Evolutionary conservation across 176 grass and related monocot species (phyloP).

Genomic region (Coix lacrymajobi): DNA sequence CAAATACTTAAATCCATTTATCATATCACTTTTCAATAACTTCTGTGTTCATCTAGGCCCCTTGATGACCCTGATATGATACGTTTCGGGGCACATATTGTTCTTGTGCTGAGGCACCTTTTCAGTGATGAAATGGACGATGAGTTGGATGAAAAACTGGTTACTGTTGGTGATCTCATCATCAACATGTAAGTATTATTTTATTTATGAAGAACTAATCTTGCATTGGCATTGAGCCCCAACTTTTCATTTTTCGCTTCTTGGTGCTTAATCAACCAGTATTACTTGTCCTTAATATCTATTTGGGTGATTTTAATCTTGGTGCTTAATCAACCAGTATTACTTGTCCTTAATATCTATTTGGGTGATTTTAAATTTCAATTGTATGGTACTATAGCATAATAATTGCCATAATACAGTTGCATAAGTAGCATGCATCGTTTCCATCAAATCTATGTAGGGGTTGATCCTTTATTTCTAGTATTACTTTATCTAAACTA

Average conservation of each 20-base stretch:
- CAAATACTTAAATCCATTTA: background rate
- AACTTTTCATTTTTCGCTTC: background rate
- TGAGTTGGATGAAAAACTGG: conserved; percentile 74
- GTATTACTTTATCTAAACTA: background rate
- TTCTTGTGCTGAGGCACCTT: conserved; percentile 84
- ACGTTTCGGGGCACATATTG: conserved; percentile 87
- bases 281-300: too few species aligned
- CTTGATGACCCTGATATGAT: conserved; percentile 76
- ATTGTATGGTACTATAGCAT: background rate
- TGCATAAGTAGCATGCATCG: background rate
- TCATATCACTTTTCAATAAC: conserved; percentile 4
- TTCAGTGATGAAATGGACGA: conserved; percentile 75
- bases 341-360: background rate
- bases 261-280: background rate
- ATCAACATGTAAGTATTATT: conserved; percentile 65
- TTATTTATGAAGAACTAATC: background rate
- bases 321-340: background rate
- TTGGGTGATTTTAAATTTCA: background rate
- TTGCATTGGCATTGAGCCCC: background rate
- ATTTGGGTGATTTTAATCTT: too few species aligned
- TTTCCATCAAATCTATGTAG: background rate
- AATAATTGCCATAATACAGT: background rate
- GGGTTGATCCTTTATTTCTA: background rate
- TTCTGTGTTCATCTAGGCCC: conserved; percentile 44
- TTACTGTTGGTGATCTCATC: conserved; percentile 80